These are phyloP conservation scores for Saccharomycopsis fodiens DNA, from an alignment of 805 yeast species.

Conservation along the genomic window DNA sequence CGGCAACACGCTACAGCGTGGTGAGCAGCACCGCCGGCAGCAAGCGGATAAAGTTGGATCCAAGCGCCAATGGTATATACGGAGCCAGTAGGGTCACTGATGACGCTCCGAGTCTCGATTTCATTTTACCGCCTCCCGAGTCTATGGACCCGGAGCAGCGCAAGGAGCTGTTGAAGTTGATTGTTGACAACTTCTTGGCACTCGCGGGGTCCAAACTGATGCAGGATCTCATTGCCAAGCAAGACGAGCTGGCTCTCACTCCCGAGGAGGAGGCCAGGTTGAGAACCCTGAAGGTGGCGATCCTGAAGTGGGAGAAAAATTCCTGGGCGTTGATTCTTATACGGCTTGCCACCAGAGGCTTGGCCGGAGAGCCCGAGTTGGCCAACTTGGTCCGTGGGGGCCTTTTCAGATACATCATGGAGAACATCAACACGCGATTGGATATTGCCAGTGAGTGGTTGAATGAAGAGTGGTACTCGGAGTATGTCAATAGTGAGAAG, in stretches of 20 bases:
- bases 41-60: conserved; percentile 23
- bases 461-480: conserved; percentile 88
- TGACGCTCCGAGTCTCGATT: conserved; percentile 27
- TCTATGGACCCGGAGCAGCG: conserved; percentile 46
- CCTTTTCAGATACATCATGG: conserved; percentile 64
- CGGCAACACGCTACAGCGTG: conserved; percentile 50
- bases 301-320: conserved; percentile 51
- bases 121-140: conserved; percentile 52
- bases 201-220: conserved; percentile 31
- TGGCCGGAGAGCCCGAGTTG: conserved; percentile 35
- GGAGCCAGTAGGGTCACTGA: conserved; percentile 15
- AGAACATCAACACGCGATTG: conserved; percentile 61
- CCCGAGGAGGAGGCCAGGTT: conserved; percentile 16
- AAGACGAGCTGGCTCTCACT: conserved; percentile 16
- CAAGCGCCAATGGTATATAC: background rate
- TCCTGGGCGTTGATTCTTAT: conserved; percentile 74
- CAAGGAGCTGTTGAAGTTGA: conserved; percentile 46
- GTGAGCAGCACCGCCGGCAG: conserved; percentile 24
- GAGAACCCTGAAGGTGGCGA: conserved; percentile 28
- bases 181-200: conserved; percentile 52
- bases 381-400: conserved; percentile 61
- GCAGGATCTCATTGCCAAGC: conserved; percentile 10
- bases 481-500: conserved; percentile 34
- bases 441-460: conserved; percentile 85
- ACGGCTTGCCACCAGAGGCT: conserved; percentile 78